phyloP scores from a whole-genome alignment of 495 filamentous ascomycete species.

The Annulohypoxylon stygium region DNA sequence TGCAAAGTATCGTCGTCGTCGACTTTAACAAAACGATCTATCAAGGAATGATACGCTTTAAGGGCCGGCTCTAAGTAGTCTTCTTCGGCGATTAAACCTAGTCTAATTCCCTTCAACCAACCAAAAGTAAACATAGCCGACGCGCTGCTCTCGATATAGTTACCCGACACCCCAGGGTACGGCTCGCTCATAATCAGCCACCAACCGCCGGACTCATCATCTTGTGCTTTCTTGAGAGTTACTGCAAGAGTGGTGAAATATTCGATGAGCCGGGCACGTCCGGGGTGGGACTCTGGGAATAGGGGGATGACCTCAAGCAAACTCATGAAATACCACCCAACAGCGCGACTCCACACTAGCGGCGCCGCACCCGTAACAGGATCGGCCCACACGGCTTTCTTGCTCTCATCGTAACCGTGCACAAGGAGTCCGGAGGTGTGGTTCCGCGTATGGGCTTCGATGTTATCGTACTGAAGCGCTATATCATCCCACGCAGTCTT shows the following conservation, averaged over 20 bases:
- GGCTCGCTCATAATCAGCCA: constrained; percentile 68
- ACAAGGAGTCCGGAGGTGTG: constrained; percentile 61
- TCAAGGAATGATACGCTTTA: constrained; percentile 59
- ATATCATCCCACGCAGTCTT: constrained; percentile 59
- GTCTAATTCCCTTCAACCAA: constrained; percentile 64
- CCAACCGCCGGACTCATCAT: constrained; percentile 66
- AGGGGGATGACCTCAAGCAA: constrained; percentile 68
- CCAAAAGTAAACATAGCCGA: constrained; percentile 72
- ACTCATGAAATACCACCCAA: constrained; percentile 73
- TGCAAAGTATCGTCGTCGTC: constrained; percentile 61
- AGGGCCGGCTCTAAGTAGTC: constrained; percentile 52
- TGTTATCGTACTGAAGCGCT: constrained; percentile 64
- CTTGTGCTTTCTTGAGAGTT: constrained; percentile 60
- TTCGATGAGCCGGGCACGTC: constrained; percentile 49
- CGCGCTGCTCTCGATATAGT: constrained; percentile 72
- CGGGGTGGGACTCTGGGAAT: constrained; percentile 54
- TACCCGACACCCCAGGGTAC: constrained; percentile 60
- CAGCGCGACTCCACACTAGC: constrained; percentile 68
- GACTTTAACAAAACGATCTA: constrained; percentile 58
- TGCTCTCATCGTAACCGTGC: constrained; percentile 71
- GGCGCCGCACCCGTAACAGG: constrained; percentile 67
- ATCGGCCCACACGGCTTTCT: constrained; percentile 68
- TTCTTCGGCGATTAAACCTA: constrained; percentile 54
- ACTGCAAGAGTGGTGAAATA: constrained; percentile 60
- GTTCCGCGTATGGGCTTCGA: constrained; percentile 66